Evolutionary conservation across 164 flowering plant genomes (phyloP), one percentile per base, ranked within the genome.

Genomic region (Vitis riparia): DNA sequence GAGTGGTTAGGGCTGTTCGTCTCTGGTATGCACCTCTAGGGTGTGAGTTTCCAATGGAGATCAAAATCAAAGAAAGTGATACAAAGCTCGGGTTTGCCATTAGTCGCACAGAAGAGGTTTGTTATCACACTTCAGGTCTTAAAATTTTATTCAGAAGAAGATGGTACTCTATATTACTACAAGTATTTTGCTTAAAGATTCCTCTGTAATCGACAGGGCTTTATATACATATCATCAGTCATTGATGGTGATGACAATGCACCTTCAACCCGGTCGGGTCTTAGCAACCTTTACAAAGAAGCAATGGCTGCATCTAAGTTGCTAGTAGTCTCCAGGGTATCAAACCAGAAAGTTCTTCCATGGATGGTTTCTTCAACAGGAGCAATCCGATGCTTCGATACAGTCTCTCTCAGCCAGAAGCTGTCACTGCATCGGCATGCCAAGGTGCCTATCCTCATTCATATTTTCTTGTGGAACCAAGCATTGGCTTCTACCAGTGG

Each of bases 81-180:
- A 57, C 86, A 1, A 91, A 84, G 79, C 97, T 94, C 14, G 99
- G 99, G 0, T 94, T 94, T 51, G 91, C 94, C 74, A 91, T 94
- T 69, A 87, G 97, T 66, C 93, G 97, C 63, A 92, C 99, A 2
- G 97, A 91, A 70, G 99, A 94, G 99, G 98, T 94, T 14, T 65
- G n/a, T 23, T 66, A 8, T 14, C 49, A 13, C 14, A 55, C 48
- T 52, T 14, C 52, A 15, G 12, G 12, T 50, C n/a, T 5, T 65
- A 37, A 30, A 29, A 11, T 19, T 29, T 23, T 23, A 23, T 23
- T 23, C 27, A 23, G 27, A 23, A 23, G 27, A 1, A 23, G 27
- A 23, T 23, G 27, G 51, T 11, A 44, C 14, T 44, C 9, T 48
- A 15, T 63, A 29, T 32, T 44, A 2, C 55, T 37, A 23, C 11